These are phyloP conservation scores for Chlorella sp. DNA, from an alignment of 139 green algal genomes.

Conservation along the genomic window DNA sequence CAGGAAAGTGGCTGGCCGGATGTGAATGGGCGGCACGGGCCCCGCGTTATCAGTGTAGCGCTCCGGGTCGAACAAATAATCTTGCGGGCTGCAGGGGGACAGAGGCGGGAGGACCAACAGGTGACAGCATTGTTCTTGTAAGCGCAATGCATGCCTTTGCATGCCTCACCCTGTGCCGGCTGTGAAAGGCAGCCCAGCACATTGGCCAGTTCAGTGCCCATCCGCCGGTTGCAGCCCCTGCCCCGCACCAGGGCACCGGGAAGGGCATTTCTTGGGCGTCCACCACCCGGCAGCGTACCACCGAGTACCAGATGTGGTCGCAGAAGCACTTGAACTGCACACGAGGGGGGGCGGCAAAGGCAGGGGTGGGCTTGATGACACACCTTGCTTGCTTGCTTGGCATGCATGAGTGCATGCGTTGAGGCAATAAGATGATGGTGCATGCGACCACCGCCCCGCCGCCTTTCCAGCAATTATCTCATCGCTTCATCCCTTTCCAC, in stretches of 20 bases:
- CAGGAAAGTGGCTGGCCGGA: conserved; percentile 18
- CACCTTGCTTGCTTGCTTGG: too few species aligned
- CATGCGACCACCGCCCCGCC: too few species aligned
- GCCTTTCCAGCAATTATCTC: too few species aligned
- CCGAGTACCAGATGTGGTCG: conserved; percentile 53
- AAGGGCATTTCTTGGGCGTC: conserved; percentile 38
- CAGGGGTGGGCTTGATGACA: too few species aligned
- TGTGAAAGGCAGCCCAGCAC: background rate
- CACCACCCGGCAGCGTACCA: conserved; percentile 43
- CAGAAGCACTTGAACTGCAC: conserved; percentile 60
- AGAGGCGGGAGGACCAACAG: background rate
- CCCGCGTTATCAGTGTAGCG: background rate
- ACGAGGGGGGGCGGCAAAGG: too few species aligned
- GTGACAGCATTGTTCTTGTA: background rate
- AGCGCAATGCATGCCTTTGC: background rate
- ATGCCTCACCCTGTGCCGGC: too few species aligned
- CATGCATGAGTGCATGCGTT: too few species aligned
- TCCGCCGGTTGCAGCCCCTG: too few species aligned
- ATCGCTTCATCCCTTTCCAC: too few species aligned
- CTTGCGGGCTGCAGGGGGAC: background rate
- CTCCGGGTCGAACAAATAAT: conserved; percentile 27
- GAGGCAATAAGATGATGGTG: too few species aligned
- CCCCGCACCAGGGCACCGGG: conserved; percentile 41
- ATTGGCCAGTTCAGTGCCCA: too few species aligned
- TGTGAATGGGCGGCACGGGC: background rate